Conservation (phyloP, 2,329 filamentous ascomycete genomes). For the Tolypocladium cylindrosporum region DNA sequence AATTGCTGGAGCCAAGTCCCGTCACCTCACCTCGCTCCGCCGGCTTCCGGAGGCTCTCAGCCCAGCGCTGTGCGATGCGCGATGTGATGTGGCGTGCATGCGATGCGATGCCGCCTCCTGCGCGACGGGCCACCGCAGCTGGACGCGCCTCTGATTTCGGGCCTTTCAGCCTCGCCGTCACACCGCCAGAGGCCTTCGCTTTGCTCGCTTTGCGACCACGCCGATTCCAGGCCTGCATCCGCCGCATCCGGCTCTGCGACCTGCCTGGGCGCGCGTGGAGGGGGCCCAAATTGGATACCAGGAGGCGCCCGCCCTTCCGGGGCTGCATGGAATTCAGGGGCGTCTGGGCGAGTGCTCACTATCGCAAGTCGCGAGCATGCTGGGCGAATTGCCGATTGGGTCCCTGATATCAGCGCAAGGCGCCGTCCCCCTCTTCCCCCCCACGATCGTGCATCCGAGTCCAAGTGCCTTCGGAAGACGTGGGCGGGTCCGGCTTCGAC, state of each 20-base stretch:
- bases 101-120: background rate
- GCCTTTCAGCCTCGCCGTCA: constrained; percentile 4
- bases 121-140: background rate
- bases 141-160: background rate
- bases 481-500: no score
- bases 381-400: no score
- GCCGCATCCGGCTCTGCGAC: background rate
- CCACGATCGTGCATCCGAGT: no score
- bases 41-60: background rate
- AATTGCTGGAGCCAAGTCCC: background rate
- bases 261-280: background rate
- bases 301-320: background rate
- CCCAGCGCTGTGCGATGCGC: background rate
- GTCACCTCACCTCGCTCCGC: background rate
- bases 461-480: no score
- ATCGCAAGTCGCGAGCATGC: no score
- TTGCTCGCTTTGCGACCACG: no score
- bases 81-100: background rate
- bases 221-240: background rate
- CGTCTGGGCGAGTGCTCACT: background rate
- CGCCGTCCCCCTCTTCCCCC: no score
- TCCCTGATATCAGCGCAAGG: no score
- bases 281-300: background rate
- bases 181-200: constrained; percentile 1
- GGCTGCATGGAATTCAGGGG: no score